Base-by-base conservation (phyloP, 306 rosid species). In the Acmispon strigosus region DNA sequence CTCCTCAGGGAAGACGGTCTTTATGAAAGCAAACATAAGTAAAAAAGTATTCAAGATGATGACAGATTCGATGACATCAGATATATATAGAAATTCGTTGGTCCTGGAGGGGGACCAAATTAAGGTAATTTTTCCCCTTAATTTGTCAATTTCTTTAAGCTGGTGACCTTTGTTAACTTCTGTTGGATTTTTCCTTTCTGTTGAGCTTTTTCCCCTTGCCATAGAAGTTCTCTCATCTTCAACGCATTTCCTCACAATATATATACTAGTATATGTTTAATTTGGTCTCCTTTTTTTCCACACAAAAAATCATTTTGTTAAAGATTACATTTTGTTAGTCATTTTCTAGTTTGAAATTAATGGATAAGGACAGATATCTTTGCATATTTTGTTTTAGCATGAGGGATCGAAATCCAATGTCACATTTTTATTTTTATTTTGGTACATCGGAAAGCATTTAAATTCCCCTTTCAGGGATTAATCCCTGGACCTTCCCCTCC, bases 21-120 rank as follows among this genome's bases (percentile, higher is more conserved):
- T 55, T 37, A 87, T 94, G 98, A 82, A 89, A 87, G 84, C 97
- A 66, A 85, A 86, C 65, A 87, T 90, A 84, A 87, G 61, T 47
- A 86, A 78, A 70, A 87, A 76, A 67, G 92, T 90, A 27, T 94
- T 90, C 87, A 80, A 84, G 82, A 78, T 94, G 76, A 89, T 94
- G 76, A 83, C 81, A 13, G 89, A 88, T 48, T 90, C 97, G 6
- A 82, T 90, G 92, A 73, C 76, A 8, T 86, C 97, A 5, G 97
- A 90, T 76, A 67, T 79, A 67, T 86, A 80, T 73, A 84, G 78
- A 77, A 82, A 86, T 64, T 87, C 93, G 50, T 79, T 94, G 87
- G 72, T 81, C 83, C 81, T 88, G 44, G 96, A 86, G 65, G 92
- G 88, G 6, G 87, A 86, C 73, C 85, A 72, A 66, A 87, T 94